Evolutionary conservation across 768 basidiomycete genomes (phyloP).

Genomic region (Phylloporus arenicola): DNA sequence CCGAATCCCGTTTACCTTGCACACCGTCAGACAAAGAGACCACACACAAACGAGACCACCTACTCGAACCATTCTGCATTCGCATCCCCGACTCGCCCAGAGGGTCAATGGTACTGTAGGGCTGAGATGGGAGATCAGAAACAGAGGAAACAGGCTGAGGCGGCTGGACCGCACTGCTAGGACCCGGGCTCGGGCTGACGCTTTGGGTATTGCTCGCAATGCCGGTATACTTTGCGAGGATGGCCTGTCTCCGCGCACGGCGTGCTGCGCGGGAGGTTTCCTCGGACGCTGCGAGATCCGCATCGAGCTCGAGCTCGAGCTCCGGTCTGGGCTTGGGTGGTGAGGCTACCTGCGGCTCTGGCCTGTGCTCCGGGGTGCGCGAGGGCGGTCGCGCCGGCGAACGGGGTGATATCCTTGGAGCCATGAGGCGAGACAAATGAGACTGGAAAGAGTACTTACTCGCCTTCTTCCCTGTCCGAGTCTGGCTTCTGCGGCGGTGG

Average conservation of each 20-base stretch:
- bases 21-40: background rate
- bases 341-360: conserved; percentile 17
- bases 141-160: conserved; percentile 51
- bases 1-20: conserved; percentile 47
- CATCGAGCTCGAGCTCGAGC: conserved; percentile 47
- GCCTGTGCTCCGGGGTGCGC: conserved; percentile 18
- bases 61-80: conserved; percentile 22
- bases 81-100: conserved; percentile 3
- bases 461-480: conserved; percentile 84
- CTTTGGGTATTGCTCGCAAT: conserved; percentile 39
- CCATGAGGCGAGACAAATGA: conserved; percentile 7
- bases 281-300: conserved; percentile 45
- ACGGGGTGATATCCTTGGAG: conserved; percentile 60
- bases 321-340: conserved; percentile 27
- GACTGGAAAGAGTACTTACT: conserved; percentile 56
- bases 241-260: conserved; percentile 67
- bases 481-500: conserved; percentile 30
- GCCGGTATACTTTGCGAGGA: conserved; percentile 69
- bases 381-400: conserved; percentile 26
- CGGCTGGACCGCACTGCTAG: conserved; percentile 73
- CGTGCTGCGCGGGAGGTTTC: conserved; percentile 64
- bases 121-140: conserved; percentile 62
- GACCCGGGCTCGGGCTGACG: conserved; percentile 53
- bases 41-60: background rate
- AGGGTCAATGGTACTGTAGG: conserved; percentile 40